These are phyloP conservation scores for Picea abies DNA, from an alignment of 83 land plant species.

Conservation along the genomic window DNA sequence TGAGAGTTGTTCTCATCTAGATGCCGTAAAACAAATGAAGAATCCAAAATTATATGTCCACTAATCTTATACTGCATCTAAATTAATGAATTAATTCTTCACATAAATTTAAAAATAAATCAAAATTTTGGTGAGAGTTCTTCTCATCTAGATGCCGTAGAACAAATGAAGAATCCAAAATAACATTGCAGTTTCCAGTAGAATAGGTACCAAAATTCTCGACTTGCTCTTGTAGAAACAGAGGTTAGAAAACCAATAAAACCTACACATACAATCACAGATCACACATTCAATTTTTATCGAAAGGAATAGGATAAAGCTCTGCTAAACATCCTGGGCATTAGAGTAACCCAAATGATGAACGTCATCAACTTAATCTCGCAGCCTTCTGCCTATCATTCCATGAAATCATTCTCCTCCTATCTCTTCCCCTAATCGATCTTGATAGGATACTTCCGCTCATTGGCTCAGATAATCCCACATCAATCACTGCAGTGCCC, in stretches of 20 bases:
- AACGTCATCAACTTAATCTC: slow-evolving; percentile 8
- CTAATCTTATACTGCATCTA: neutral
- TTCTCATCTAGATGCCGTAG: neutral
- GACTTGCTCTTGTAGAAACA: neutral
- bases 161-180: neutral
- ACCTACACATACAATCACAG: neutral
- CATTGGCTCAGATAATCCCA: slow-evolving; percentile 50
- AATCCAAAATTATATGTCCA: neutral
- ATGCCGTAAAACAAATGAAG: neutral
- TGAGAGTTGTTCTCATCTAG: neutral
- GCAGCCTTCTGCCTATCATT: slow-evolving; percentile 40
- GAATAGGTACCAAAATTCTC: neutral
- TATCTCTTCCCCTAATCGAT: slow-evolving; percentile 64
- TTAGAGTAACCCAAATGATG: neutral
- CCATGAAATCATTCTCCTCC: slow-evolving; percentile 70
- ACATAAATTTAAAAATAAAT: neutral
- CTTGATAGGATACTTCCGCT: slow-evolving; percentile 46
- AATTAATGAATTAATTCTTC: neutral
- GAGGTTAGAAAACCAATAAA: neutral
- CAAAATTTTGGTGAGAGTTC: neutral
- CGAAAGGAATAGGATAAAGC: neutral
- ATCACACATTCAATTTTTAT: neutral
- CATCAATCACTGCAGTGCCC: slow-evolving; percentile 39
- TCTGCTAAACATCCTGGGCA: neutral
- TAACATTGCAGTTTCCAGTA: neutral